phyloP scores from a whole-genome alignment of 1,284 basidiomycete genomes.

The Leccinum laetum region DNA sequence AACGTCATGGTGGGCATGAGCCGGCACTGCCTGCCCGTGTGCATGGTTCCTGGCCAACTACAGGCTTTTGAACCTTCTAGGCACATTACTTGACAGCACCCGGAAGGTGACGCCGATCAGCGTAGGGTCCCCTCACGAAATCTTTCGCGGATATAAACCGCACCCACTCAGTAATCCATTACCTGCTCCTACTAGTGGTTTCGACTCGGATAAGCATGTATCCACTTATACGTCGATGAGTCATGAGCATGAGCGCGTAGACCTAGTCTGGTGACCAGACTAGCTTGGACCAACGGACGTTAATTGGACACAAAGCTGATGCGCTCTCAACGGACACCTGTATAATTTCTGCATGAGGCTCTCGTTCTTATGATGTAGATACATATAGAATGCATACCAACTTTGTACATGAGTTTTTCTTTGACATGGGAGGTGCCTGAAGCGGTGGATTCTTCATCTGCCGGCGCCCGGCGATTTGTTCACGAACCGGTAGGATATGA shows the following conservation, averaged over 20 bases:
- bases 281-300: background rate
- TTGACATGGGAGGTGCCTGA: background rate
- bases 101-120: no score
- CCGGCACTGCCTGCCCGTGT: background rate
- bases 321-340: background rate
- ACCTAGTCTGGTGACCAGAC: no score
- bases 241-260: no score
- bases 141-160: background rate
- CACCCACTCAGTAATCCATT: background rate
- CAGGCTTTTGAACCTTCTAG: background rate
- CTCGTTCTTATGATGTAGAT: background rate
- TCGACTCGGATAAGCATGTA: background rate
- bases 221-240: background rate
- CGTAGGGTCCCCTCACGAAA: no score
- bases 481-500: background rate
- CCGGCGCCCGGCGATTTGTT: background rate
- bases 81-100: background rate
- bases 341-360: background rate
- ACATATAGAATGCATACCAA: background rate
- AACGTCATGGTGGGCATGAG: background rate
- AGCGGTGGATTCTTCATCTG: no score
- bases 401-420: background rate
- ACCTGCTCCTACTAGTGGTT: background rate
- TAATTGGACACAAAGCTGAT: background rate
- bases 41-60: background rate